Base-by-base conservation (phyloP, 495 filamentous ascomycete genomes). In the Acidomyces sp. region DNA sequence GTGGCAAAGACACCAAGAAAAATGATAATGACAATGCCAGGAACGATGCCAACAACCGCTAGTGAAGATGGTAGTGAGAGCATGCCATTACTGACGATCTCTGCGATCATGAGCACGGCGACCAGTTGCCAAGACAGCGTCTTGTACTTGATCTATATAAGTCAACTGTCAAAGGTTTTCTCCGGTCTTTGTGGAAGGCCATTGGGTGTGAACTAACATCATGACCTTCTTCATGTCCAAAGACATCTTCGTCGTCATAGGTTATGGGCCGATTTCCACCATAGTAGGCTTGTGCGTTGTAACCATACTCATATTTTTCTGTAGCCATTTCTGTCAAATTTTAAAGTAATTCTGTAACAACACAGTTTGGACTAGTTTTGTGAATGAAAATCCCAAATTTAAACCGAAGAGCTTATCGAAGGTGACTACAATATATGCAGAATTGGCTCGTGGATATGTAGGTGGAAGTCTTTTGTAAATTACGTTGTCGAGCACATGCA, bases 21-120 rank as follows among this genome's bases (percentile, higher is more conserved):
- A 29, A 63, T 39, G 37, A 62, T 62, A 6, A 60, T 41, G 21
- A 61, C 50, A 11, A 65, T 48, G 18, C 70, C 71, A 6, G 74
- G 72, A 3, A 75, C 62, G 26, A 78, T 49, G 5, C 73, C 74
- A 12, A 78, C 68, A 2, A 65, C 61, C 1, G 71, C 68, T 61
- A 37, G 67, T 61, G 21, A 71, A 54, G 57, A 70, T 0, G 74
- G 73, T 15, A 77, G 53, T 6, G 66, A 71, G 4, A 78, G 63
- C 58, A 77, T 74, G 27, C 73, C 74, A 34, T 73, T 68, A 27
- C 63, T 68, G n/a, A 78, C 67, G 20, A 71, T 74, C 53, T 78
- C 74, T 1, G 74, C 71, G 26, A 78, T 72, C 72, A 78, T 76
- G 25, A 78, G 48, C 16, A 71, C 60, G 4, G 67, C 65, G 11